These are phyloP conservation scores for Dendrobium chrysotoxum DNA, from an alignment of 106 monocot genomes.

Conservation along the genomic window DNA sequence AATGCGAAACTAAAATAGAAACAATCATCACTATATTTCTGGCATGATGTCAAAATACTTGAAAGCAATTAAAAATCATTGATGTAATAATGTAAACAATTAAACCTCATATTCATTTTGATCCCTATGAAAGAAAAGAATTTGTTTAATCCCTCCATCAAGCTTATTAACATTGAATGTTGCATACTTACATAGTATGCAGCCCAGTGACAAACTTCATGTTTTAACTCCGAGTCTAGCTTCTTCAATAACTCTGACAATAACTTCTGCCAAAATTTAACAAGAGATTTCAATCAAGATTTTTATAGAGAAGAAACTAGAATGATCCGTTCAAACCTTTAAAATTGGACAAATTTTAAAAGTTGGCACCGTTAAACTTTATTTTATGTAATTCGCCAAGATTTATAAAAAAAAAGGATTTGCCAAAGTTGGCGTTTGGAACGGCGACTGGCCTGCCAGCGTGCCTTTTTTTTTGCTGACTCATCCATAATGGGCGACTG, in stretches of 20 bases:
- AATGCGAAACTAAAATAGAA: not conserved
- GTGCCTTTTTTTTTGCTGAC: no score
- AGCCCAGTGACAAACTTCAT: slow-evolving; percentile 99
- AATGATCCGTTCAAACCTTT: slow-evolving; percentile 34
- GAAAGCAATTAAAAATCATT: not conserved
- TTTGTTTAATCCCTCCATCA: not conserved
- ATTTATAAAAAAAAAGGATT: no score
- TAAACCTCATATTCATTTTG: not conserved
- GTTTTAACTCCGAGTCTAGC: slow-evolving; percentile 90
- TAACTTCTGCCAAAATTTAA: slow-evolving; percentile 61
- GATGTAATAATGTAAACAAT: not conserved
- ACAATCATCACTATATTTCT: not conserved
- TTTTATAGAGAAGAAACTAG: not conserved
- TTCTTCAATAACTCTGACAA: slow-evolving; percentile 88
- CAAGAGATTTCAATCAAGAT: not conserved
- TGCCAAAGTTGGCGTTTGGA: no score
- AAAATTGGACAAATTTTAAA: not conserved
- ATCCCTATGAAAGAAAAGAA: not conserved
- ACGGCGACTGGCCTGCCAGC: no score
- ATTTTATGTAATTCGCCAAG: no score
- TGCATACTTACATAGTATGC: slow-evolving; percentile 84
- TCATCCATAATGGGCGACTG: no score
- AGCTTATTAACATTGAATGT: not conserved
- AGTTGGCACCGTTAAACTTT: no score
- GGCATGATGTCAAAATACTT: not conserved